Conservation (phyloP, 306 rosid species). For the Casuarina glauca region DNA sequence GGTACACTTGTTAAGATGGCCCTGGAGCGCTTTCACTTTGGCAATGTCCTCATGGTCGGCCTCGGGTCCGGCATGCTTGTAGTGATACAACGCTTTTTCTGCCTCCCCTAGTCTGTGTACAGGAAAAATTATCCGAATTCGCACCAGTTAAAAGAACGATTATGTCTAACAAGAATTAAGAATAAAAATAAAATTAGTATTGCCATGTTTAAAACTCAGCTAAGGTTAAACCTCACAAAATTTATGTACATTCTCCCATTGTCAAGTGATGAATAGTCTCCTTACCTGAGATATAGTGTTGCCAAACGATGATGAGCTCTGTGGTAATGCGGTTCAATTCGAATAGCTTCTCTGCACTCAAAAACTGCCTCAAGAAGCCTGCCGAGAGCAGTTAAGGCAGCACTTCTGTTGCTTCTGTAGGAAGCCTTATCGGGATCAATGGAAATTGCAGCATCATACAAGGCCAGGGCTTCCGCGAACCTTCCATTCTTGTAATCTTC, state of each 20-base stretch:
- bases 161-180: background rate
- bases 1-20: conserved; percentile 60
- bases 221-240: too few species aligned
- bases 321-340: conserved; percentile 76
- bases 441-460: conserved; percentile 84
- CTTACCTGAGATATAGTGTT: conserved; percentile 70
- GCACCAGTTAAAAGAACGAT: background rate
- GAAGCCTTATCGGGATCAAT: conserved; percentile 82
- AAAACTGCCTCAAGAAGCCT: conserved; percentile 77
- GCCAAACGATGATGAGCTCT: conserved; percentile 91
- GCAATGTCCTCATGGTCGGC: conserved; percentile 76
- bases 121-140: background rate
- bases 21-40: conserved; percentile 61
- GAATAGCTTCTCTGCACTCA: conserved; percentile 88
- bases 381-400: conserved; percentile 83
- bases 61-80: conserved; percentile 74
- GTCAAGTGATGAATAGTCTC: background rate
- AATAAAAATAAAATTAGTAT: too few species aligned
- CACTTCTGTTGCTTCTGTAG: conserved; percentile 85
- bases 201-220: too few species aligned
- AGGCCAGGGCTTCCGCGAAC: conserved; percentile 79
- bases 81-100: conserved; percentile 77
- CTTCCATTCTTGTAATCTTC: conserved; percentile 88
- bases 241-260: background rate
- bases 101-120: conserved; percentile 70